Base-by-base conservation (phyloP, 768 basidiomycete genomes). In the Mycena polygramma region DNA sequence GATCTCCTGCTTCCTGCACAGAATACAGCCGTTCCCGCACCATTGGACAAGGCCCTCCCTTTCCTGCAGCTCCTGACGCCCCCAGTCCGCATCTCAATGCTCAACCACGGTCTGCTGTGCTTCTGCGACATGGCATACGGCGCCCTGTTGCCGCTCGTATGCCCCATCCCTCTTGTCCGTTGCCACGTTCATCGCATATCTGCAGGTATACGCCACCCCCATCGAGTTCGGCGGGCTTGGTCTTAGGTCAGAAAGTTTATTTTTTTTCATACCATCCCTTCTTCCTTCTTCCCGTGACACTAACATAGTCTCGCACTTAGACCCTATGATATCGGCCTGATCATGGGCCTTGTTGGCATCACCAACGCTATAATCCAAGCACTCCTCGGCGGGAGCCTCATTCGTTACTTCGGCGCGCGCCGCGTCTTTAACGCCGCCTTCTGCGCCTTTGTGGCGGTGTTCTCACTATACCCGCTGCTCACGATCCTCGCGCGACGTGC, bases 361-460 rank as follows among this genome's bases (percentile, higher is more conserved):
- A 67, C 84, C 59, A 92, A 89, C 66, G 87, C 89, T 6, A 15
- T 86, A 41, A 77, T 90, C 71, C 90, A 92, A 75, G 73, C 88
- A n/a, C 79, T 84, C 63, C 82, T 86, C 74, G 86, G 92, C 71
- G 87, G 88, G 7, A 77, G 79, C 26, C 55, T 88, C 24, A 84
- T 91, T 43, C 81, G 87, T 52, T 80, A 82, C 9, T 87, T 87
- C 66, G 92, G 93, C 1, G 76, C 88, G 24, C 87, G 86, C 71
- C 83, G 73, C n/a, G 76, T 91, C n/a, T 91, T 86, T 73, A 80
- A 83, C 13, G 57, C 76, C 2, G 80, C 85, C 1, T 80, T 80
- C 54, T 54, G 73, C 14, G 72, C 73, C 46, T 75, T 79, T 24
- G 57, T 77, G 14, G 41, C 80, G 8, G 73, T 70, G 15, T 77